Evolutionary conservation across 352 stramenopile genomes (phyloP).

Genomic region (Phytopythium montanum): DNA sequence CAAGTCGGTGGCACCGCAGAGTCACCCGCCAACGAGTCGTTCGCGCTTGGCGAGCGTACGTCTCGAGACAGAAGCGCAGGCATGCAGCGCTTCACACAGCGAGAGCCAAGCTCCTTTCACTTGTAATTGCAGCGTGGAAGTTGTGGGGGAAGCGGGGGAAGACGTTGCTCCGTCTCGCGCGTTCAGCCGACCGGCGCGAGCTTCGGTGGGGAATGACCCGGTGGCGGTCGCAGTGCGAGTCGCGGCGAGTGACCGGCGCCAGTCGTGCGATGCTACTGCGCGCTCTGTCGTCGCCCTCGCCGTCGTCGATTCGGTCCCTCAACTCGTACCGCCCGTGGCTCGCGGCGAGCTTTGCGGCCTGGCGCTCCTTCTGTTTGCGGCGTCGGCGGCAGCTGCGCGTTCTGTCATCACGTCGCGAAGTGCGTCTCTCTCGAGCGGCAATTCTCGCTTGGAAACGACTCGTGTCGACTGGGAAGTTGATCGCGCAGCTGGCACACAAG

Average conservation of each 20-base stretch:
- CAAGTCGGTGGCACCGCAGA: neutral
- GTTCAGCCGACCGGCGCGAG: neutral
- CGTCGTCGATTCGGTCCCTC: neutral
- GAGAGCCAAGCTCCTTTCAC: neutral
- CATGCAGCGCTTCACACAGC: neutral
- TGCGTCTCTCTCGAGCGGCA: neutral
- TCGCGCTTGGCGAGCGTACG: neutral
- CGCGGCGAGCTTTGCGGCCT: neutral
- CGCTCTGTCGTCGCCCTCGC: neutral
- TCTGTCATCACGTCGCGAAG: neutral
- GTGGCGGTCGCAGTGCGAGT: neutral
- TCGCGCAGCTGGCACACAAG: neutral
- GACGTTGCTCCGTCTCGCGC: neutral
- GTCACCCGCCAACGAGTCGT: neutral
- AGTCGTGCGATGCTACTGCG: neutral
- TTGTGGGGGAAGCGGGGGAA: neutral
- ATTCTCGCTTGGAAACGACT: neutral
- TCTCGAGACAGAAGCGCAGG: neutral
- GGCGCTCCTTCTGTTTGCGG: neutral
- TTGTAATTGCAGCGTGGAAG: neutral
- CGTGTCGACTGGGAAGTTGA: neutral
- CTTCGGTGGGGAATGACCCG: neutral
- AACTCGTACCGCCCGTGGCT: conserved; percentile 3
- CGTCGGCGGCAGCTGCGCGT: neutral
- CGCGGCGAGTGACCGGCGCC: neutral